phyloP scores from a whole-genome alignment of 2,329 filamentous ascomycete genomes.

The Venturia oleaginea region DNA sequence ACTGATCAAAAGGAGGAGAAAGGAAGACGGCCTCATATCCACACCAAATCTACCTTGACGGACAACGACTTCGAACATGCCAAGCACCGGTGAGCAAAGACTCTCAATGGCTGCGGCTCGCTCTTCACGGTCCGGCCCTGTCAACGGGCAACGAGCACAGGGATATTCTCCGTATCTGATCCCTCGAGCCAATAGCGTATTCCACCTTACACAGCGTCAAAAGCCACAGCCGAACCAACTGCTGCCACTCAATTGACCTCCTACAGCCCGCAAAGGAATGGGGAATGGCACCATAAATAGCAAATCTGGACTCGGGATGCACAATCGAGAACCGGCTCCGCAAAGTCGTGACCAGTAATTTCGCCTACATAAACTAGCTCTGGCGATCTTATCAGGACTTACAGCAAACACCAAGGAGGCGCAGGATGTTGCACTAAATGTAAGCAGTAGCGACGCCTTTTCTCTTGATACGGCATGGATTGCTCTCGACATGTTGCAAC shows the following conservation, averaged over 20 bases:
- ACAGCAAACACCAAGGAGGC: neutral
- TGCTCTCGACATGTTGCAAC: neutral
- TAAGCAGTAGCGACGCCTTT: conserved; percentile 1
- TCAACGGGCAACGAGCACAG: neutral
- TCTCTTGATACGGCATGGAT: neutral
- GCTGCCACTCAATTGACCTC: neutral
- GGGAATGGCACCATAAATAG: no score
- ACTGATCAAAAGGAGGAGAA: no score
- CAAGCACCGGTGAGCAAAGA: neutral
- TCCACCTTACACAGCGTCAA: neutral
- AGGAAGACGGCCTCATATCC: no score
- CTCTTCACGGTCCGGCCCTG: neutral
- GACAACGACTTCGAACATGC: no score
- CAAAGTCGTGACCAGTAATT: neutral
- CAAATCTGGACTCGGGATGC: neutral
- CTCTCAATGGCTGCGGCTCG: neutral
- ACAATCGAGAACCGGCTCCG: neutral
- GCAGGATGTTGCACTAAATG: neutral
- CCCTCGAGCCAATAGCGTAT: neutral
- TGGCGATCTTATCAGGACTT: neutral
- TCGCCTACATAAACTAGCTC: neutral
- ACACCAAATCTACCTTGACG: no score
- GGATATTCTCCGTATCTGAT: neutral
- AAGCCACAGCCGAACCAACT: neutral
- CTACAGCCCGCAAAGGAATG: neutral